Conservation (phyloP, 805 yeast species). For the Deakozyma indianensis region DNA sequence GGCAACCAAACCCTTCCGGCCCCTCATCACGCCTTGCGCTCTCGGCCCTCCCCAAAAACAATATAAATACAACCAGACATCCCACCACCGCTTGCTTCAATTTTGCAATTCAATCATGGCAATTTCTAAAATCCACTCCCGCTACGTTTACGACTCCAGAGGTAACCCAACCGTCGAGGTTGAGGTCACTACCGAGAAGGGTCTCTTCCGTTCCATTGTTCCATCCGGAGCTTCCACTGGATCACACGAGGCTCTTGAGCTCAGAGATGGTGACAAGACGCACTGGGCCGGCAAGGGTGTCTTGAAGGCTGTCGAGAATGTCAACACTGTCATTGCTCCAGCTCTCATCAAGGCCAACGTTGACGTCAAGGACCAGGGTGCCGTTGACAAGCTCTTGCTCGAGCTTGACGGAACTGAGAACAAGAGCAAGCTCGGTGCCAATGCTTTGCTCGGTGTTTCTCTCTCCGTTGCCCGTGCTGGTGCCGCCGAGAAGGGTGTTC, state of each 20-base stretch:
- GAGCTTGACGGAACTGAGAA: conserved; percentile 91
- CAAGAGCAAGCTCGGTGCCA: conserved; percentile 96
- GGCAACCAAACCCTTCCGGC: too few relatives aligned
- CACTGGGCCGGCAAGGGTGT: conserved; percentile 99
- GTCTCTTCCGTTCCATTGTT: conserved; percentile 91
- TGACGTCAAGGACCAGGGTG: conserved; percentile 76
- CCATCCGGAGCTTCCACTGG: conserved; percentile 99
- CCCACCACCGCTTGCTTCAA: background rate
- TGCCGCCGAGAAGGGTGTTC: conserved; percentile 89
- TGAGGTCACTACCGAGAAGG: conserved; percentile 83
- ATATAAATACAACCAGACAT: background rate
- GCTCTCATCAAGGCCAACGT: conserved; percentile 70
- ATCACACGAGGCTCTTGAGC: conserved; percentile 95
- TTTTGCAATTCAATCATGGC: conserved; percentile 39
- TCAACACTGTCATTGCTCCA: conserved; percentile 89
- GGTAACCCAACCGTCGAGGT: conserved; percentile 99
- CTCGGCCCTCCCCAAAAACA: background rate
- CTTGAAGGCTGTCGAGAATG: conserved; percentile 89
- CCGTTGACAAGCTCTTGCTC: conserved; percentile 74
- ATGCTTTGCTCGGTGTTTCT: conserved; percentile 96
- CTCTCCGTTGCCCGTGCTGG: conserved; percentile 96
- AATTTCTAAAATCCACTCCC: conserved; percentile 75
- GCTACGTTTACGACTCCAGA: conserved; percentile 98
- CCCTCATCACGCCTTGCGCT: background rate
- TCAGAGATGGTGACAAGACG: conserved; percentile 95